phyloP scores from a whole-genome alignment of 108 stramenopile species.

The Cyclotella atomus region DNA sequence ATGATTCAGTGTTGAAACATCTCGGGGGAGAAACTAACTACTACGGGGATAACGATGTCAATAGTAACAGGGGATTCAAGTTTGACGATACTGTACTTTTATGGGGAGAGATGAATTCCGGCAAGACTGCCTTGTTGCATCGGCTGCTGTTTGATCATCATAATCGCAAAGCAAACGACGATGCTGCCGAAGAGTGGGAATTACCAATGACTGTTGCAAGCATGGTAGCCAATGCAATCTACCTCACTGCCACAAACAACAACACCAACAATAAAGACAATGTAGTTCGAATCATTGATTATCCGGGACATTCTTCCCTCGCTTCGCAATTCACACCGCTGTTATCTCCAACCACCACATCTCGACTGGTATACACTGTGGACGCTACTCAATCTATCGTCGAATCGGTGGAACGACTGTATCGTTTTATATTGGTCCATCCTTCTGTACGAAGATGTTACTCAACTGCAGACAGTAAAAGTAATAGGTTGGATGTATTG shows the following conservation, averaged over 20 bases:
- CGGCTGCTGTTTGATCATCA: constrained; percentile 3
- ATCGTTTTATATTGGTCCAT: constrained; percentile 44
- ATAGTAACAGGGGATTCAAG: not conserved
- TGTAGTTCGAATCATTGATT: constrained; percentile 62
- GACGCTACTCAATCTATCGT: constrained; percentile 73
- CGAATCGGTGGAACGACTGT: constrained; percentile 66
- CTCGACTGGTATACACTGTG: constrained; percentile 56
- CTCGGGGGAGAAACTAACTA: constrained; percentile 1
- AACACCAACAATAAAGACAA: not conserved
- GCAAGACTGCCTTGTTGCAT: constrained; percentile 49
- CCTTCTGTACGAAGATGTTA: constrained; percentile 21
- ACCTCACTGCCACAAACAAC: constrained; percentile 3
- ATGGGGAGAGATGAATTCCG: constrained; percentile 31
- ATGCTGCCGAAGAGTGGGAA: not conserved
- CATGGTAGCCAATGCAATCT: constrained; percentile 68
- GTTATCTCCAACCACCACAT: not conserved
- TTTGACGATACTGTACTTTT: constrained; percentile 44
- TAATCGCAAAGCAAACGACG: not conserved
- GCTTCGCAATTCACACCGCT: constrained; percentile 29
- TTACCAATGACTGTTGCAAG: constrained; percentile 65
- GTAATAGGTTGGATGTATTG: constrained; percentile 47
- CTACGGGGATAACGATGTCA: not conserved
- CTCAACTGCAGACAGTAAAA: too few relatives aligned
- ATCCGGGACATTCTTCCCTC: constrained; percentile 66
- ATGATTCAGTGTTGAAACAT: not conserved